phyloP scores from a whole-genome alignment of 768 basidiomycete species.

The Galerina sulciceps region DNA sequence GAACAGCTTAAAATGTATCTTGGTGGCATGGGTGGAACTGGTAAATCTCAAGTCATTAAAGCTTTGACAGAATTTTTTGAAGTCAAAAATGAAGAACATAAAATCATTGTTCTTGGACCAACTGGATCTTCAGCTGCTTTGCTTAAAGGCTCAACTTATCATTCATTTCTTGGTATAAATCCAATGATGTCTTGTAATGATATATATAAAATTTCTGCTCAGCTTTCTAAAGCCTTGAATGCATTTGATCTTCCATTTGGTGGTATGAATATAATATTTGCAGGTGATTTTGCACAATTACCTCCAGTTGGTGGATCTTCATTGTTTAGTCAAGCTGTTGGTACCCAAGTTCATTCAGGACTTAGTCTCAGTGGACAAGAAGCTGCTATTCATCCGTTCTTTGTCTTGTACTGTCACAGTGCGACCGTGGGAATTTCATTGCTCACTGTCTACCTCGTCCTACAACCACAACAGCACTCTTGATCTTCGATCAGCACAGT shows the following conservation, averaged over 20 bases:
- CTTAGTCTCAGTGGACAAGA: constrained; percentile 17
- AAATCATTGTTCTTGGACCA: constrained; percentile 21
- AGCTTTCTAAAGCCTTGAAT: constrained; percentile 23
- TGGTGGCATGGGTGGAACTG: constrained; percentile 37
- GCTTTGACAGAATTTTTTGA: constrained; percentile 27
- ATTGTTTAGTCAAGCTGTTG: constrained; percentile 14
- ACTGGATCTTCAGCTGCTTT: constrained; percentile 20
- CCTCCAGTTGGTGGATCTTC: constrained; percentile 31
- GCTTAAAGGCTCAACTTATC: constrained; percentile 12
- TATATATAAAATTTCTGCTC: constrained; percentile 30
- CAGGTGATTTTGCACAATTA: constrained; percentile 51
- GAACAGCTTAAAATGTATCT: constrained; percentile 34
- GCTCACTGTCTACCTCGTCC: too few relatives aligned
- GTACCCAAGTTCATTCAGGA: not conserved
- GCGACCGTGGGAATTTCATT: too few relatives aligned
- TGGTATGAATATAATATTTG: constrained; percentile 45
- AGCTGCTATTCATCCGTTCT: constrained; percentile 16
- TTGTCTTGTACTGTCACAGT: too few relatives aligned
- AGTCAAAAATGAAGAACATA: constrained; percentile 10
- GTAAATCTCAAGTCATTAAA: constrained; percentile 36
- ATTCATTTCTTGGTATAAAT: constrained; percentile 15
- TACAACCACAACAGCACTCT: too few relatives aligned
- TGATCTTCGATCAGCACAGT: too few relatives aligned
- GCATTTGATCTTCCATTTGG: constrained; percentile 30
- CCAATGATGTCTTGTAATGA: constrained; percentile 38